Conservation (phyloP, 352 stramenopile genomes). For the Hyphochytrium catenoides region DNA sequence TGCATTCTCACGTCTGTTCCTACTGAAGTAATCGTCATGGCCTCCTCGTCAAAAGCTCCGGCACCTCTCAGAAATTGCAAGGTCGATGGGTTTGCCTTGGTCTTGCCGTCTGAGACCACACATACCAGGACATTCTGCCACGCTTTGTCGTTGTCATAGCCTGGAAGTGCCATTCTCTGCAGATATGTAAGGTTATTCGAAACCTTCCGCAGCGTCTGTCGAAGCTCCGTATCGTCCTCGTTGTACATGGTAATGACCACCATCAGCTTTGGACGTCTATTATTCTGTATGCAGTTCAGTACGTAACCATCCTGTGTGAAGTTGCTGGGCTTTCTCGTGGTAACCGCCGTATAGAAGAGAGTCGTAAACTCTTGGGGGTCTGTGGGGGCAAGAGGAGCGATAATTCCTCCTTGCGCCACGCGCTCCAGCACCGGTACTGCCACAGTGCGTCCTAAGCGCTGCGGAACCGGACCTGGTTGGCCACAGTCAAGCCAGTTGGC, state of each 20-base stretch:
- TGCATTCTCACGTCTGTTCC: conserved; percentile 4
- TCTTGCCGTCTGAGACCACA: conserved; percentile 6
- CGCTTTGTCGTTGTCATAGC: conserved; percentile 5
- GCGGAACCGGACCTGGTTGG: conserved; percentile 2
- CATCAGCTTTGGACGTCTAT: conserved; percentile 5
- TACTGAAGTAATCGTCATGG: conserved; percentile 6
- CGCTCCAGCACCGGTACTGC: too few relatives aligned
- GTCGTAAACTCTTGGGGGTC: too few relatives aligned
- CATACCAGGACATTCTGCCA: conserved; percentile 8
- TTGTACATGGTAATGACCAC: conserved; percentile 9
- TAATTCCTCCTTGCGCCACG: too few relatives aligned
- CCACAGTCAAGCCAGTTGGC: conserved; percentile 6
- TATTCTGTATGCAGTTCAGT: conserved; percentile 4
- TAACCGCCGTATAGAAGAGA: conserved; percentile 5
- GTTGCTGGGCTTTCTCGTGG: conserved; percentile 6
- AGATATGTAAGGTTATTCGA: conserved; percentile 8
- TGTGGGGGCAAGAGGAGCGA: too few relatives aligned
- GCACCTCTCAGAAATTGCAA: conserved; percentile 2
- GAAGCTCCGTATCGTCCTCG: conserved; percentile 5
- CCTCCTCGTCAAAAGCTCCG: conserved; percentile 7
- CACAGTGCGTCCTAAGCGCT: too few relatives aligned
- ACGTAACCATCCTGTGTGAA: conserved; percentile 6
- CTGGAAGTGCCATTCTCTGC: conserved; percentile 3
- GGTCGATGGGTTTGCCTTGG: conserved; percentile 6
- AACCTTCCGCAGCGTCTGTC: conserved; percentile 4